Percentiles rank a stretch among this genome's conserved stretches.
These are phyloP conservation scores for Pseudocercospora fijiensis DNA, from an alignment of 2,329 filamentous ascomycete species.

Conservation along the genomic window DNA sequence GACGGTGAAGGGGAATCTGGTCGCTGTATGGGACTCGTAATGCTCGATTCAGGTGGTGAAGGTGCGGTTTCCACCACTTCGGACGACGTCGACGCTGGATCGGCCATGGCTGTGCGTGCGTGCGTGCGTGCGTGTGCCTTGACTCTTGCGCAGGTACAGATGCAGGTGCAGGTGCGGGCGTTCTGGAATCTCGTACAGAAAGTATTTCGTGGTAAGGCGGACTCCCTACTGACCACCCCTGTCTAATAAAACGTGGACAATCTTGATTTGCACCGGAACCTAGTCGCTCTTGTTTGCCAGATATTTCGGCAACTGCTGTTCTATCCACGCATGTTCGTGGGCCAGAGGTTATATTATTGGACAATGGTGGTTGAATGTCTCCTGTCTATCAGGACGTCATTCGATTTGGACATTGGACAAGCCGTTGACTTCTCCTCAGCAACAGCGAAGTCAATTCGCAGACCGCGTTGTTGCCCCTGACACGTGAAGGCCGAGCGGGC, in stretches of 20 bases:
- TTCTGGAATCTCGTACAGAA: constrained; percentile 6
- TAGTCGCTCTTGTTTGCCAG: background rate
- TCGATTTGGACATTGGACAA: constrained; percentile 2
- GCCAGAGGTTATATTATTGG: background rate
- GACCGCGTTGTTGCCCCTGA: constrained; percentile 1
- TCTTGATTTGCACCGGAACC: background rate
- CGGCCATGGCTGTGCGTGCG: constrained; percentile 6
- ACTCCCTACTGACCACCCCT: background rate
- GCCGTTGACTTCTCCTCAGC: constrained; percentile 5
- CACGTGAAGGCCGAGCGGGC: background rate
- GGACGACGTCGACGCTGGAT: constrained; percentile 4
- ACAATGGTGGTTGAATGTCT: background rate
- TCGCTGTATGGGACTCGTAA: constrained; percentile 38
- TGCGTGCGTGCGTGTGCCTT: too few species aligned
- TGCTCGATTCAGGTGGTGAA: constrained; percentile 30
- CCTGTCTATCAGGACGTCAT: background rate
- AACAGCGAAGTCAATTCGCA: background rate
- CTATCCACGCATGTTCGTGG: background rate
- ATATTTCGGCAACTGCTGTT: constrained; percentile 1
- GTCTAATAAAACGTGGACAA: constrained; percentile 7
- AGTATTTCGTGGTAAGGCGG: background rate
- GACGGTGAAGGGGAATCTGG: constrained; percentile 66
- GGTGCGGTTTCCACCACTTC: constrained; percentile 7
- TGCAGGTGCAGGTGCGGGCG: constrained; percentile 1
- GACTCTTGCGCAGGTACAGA: background rate